Percentiles rank a stretch among this genome's conserved stretches.
Conservation (phyloP, 176 grass and related monocot genomes). For the Secale cereale region DNA sequence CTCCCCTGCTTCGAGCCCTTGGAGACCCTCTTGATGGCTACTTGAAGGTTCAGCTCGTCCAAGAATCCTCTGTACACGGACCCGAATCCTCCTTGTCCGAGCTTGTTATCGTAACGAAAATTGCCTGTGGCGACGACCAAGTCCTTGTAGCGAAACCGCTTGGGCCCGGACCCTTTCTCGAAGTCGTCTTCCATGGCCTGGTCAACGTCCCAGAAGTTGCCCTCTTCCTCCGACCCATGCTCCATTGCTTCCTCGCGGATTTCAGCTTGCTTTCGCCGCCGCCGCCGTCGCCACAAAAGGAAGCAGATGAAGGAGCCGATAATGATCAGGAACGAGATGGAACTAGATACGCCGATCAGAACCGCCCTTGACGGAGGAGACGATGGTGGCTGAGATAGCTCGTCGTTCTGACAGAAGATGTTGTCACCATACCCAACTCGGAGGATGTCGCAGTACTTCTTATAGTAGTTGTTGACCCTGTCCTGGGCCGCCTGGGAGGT, state of each 20-base stretch:
- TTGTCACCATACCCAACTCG: not conserved
- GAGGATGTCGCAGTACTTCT: not conserved
- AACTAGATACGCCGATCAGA: not conserved
- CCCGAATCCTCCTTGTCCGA: not conserved
- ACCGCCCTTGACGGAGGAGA: not conserved
- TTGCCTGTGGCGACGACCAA: not conserved
- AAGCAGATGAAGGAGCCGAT: not conserved
- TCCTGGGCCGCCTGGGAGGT: not conserved
- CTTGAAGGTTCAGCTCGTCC: not conserved
- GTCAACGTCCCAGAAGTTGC: not conserved
- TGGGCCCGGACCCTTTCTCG: not conserved
- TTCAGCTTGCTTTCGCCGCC: not conserved
- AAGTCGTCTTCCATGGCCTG: not conserved
- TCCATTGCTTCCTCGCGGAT: not conserved
- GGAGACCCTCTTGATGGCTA: slow-evolving; percentile 21
- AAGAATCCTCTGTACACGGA: not conserved
- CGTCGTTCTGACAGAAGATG: not conserved
- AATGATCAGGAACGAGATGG: not conserved
- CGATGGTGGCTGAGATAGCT: not conserved
- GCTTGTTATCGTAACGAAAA: not conserved
- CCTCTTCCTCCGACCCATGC: not conserved
- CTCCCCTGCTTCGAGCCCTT: slow-evolving; percentile 31
- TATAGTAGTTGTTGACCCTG: not conserved
- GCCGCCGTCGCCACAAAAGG: not conserved
- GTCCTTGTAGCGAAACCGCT: not conserved